Evolutionary conservation across 352 stramenopile genomes (phyloP), one percentile per base, ranked within the genome.

Genomic region (Pythium coloratum): DNA sequence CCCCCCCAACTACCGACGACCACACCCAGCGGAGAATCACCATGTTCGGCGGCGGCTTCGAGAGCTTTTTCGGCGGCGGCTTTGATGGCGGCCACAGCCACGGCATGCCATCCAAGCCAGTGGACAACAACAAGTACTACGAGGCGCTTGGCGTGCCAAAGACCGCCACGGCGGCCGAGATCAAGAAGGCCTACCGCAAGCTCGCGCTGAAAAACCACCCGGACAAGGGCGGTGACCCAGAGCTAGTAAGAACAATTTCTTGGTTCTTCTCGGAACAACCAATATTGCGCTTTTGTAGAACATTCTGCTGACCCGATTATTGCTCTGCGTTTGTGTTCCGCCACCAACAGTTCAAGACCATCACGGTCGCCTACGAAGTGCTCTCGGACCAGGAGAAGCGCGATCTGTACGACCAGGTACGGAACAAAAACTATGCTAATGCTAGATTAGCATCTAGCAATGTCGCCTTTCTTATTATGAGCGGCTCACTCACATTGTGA

Each of bases 181-280:
- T 97, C 71, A 97, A 97, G 80, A 96, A 96, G 67, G 88, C 90
- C 7, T 97, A 96, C 75, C 84, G 89, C 62, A 97, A 97, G 72
- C 71, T 97, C 28, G 89, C 89, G 55, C 76, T 96, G 18, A 97
- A 95, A 77, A 98, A 99, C 77, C 97, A 99, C 81, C 97, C 97
- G 28, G 98, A 99, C 76, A 99, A 99, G 81, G 97, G 98, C 56
- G 98, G 98, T 66, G 97, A 99, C 80, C 91, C 97, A 47, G 97
- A 99, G 73, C 74, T 93, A 28, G 77, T 84, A 66, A 57, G 76
- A 61, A 47, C 18, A 30, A 42, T 32, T 16, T 9, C 10, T 50
- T 30, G 18, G 32, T 34, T 44, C 13, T 30, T 9, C 20, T 30
- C 33, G 24, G 18, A 33, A 26, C 6, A 44, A 1, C 20, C 20